phyloP scores from a whole-genome alignment of 2,329 filamentous ascomycete genomes.

The Fusarium nodosum region DNA sequence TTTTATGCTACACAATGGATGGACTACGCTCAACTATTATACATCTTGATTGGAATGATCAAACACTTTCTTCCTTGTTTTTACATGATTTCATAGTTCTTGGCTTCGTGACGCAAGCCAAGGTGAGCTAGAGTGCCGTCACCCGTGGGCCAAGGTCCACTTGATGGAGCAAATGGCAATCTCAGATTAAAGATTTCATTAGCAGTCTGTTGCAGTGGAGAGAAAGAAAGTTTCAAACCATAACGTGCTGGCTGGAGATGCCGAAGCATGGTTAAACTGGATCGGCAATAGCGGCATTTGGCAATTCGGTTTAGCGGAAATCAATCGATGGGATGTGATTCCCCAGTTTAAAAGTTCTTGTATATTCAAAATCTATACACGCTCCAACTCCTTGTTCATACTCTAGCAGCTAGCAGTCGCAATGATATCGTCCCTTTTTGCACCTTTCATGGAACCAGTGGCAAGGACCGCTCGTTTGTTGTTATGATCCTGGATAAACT shows the following conservation, averaged over 20 bases:
- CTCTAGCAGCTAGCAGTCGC: not conserved
- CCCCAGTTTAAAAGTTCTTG: not conserved
- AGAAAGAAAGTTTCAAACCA: constrained; percentile 2
- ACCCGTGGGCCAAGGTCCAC: constrained; percentile 13
- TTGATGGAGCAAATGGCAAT: not conserved
- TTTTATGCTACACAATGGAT: too few relatives aligned
- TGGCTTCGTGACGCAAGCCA: constrained; percentile 24
- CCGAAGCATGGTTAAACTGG: not conserved
- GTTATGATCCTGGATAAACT: not conserved
- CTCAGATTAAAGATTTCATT: not conserved
- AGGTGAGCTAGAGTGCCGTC: constrained; percentile 10
- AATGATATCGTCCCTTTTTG: not conserved
- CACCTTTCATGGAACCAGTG: not conserved
- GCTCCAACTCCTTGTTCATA: too few relatives aligned
- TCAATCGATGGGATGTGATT: not conserved
- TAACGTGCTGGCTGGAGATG: not conserved
- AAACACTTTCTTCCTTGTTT: constrained; percentile 5
- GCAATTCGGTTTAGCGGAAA: not conserved
- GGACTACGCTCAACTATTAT: not conserved
- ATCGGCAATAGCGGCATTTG: constrained; percentile 10
- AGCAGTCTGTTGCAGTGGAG: not conserved
- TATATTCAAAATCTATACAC: too few relatives aligned
- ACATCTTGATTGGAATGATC: not conserved
- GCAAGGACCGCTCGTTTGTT: not conserved
- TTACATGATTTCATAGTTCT: not conserved